Evolutionary conservation across 1,284 basidiomycete species (phyloP).

Genomic region (Apiotrichum siamense): DNA sequence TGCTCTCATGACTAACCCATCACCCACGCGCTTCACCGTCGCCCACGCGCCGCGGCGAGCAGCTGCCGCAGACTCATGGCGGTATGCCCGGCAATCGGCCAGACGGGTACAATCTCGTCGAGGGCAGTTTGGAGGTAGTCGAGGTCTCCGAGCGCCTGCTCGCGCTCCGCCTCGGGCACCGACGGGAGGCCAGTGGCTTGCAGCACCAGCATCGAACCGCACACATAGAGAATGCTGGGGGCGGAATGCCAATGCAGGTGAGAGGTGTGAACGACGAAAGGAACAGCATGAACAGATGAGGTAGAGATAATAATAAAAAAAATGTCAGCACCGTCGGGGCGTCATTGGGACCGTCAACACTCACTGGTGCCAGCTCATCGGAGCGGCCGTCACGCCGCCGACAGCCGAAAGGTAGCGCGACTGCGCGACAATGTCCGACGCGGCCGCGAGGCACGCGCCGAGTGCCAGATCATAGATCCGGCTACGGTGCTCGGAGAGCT

Average conservation of each 20-base stretch:
- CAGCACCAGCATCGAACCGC: conserved; percentile 21
- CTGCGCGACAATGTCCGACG: conserved; percentile 19
- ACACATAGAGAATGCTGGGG: conserved; percentile 18
- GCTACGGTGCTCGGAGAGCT: conserved; percentile 12
- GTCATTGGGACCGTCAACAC: background rate
- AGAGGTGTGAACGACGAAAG: background rate
- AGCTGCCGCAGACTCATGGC: conserved; percentile 12
- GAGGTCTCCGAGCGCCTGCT: conserved; percentile 11
- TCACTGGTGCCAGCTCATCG: conserved; percentile 18
- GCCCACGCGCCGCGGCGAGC: background rate
- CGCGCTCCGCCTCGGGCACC: conserved; percentile 7
- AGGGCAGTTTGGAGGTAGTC: conserved; percentile 13
- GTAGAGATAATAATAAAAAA: background rate
- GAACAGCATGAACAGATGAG: no score
- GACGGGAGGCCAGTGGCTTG: conserved; percentile 17
- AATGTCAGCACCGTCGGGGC: no score
- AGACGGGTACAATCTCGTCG: conserved; percentile 16
- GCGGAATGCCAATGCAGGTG: conserved; percentile 1
- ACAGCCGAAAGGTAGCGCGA: conserved; percentile 12
- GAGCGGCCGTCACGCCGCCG: conserved; percentile 8
- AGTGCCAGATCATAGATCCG: conserved; percentile 6
- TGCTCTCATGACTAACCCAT: background rate
- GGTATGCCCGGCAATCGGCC: conserved; percentile 17
- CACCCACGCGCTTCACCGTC: background rate
- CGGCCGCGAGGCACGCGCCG: conserved; percentile 9